These are phyloP conservation scores for Anethum foeniculum DNA, from an alignment of 140 eudicot genomes.

Conservation along the genomic window DNA sequence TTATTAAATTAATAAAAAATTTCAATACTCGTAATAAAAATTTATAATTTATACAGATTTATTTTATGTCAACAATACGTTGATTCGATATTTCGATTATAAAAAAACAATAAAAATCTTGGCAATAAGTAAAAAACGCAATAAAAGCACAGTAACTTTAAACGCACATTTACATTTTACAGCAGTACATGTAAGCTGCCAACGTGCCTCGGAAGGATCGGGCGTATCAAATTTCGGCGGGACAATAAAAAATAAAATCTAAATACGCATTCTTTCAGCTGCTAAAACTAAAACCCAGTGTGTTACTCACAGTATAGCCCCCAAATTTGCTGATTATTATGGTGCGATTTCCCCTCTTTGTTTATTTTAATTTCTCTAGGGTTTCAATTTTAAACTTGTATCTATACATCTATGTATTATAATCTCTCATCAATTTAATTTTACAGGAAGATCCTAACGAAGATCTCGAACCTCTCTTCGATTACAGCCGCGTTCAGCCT, in stretches of 20 bases:
- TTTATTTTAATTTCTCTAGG: conserved; percentile 13
- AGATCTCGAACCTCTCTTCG: conserved; percentile 73
- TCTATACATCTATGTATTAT: background rate
- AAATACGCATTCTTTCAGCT: background rate
- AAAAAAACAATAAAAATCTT: no score
- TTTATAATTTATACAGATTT: no score
- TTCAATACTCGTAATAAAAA: no score
- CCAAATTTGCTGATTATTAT: background rate
- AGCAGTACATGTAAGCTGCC: background rate
- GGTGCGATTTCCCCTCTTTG: conserved; percentile 18
- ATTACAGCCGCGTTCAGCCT: conserved; percentile 78
- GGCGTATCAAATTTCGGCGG: background rate
- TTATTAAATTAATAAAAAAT: no score
- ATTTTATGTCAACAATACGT: no score
- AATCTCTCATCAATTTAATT: background rate
- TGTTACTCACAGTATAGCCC: background rate
- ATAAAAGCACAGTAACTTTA: background rate
- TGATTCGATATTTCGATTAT: no score
- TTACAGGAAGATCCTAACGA: conserved; percentile 49
- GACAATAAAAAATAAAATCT: background rate
- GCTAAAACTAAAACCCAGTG: background rate
- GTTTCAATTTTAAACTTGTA: conserved; percentile 15
- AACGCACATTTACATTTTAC: background rate
- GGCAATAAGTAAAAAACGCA: no score
- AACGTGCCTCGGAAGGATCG: background rate